Conservation (phyloP, 768 basidiomycete species). For the Tylopilus sp. region DNA sequence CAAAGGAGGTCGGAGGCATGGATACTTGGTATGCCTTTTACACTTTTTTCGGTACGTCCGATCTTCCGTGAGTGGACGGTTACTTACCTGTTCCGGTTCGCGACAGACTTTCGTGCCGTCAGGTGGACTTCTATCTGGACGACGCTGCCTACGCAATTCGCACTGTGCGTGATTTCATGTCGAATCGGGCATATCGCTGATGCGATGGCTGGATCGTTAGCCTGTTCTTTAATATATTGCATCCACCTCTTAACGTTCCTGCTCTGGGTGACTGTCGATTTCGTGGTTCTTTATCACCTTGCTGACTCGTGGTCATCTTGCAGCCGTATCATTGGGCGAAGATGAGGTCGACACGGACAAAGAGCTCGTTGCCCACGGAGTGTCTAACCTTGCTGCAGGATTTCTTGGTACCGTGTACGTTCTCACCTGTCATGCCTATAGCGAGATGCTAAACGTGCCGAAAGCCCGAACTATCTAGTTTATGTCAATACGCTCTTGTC, state of each 20-base stretch:
- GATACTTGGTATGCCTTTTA: constrained; percentile 84
- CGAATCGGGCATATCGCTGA: constrained; percentile 5
- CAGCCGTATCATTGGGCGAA: constrained; percentile 83
- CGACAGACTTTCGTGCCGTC: constrained; percentile 52
- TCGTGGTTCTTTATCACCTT: not conserved
- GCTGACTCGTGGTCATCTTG: not conserved
- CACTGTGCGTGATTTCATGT: constrained; percentile 54
- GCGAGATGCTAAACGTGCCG: constrained; percentile 4
- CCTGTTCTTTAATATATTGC: constrained; percentile 80
- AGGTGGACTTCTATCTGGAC: constrained; percentile 67
- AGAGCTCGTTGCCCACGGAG: constrained; percentile 90
- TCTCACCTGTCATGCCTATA: not conserved
- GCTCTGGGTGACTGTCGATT: constrained; percentile 57
- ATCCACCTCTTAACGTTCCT: constrained; percentile 87
- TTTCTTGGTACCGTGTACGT: constrained; percentile 75
- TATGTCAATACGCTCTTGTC: constrained; percentile 85
- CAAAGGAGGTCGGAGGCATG: constrained; percentile 32
- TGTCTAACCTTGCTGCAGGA: constrained; percentile 84
- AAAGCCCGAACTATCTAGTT: constrained; percentile 79
- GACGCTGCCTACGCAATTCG: constrained; percentile 92
- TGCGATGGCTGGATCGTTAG: constrained; percentile 39
- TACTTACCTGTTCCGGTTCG: not conserved
- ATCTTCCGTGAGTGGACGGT: not conserved
- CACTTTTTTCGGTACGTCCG: constrained; percentile 63
- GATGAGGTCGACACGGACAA: constrained; percentile 92